phyloP scores from a whole-genome alignment of 164 flowering plant genomes.

The Vitis riparia region DNA sequence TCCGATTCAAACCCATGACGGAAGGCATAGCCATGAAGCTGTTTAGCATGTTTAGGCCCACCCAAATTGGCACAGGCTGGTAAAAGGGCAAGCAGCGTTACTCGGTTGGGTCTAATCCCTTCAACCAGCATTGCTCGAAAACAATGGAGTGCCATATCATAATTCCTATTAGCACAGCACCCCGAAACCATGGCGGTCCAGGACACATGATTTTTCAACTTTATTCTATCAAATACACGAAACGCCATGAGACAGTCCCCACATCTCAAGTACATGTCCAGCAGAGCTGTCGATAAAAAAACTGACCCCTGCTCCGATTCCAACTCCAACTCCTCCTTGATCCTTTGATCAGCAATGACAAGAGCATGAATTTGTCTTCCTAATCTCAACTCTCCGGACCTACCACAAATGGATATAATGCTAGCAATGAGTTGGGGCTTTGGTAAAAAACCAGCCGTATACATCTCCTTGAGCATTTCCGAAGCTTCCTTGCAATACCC shows the following conservation, averaged over 20 bases:
- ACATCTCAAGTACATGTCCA: constrained; percentile 53
- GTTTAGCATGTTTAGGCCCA: constrained; percentile 30
- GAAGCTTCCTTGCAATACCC: constrained; percentile 34
- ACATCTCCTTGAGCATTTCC: constrained; percentile 33
- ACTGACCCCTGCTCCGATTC: constrained; percentile 14
- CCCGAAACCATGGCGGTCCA: constrained; percentile 70
- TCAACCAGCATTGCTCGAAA: constrained; percentile 52
- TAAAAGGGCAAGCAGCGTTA: constrained; percentile 43
- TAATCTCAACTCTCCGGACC: constrained; percentile 18
- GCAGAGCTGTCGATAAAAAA: constrained; percentile 44
- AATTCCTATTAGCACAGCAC: constrained; percentile 28
- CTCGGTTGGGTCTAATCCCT: constrained; percentile 48
- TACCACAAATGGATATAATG: constrained; percentile 35
- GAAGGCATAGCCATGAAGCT: constrained; percentile 56
- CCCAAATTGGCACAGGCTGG: constrained; percentile 44
- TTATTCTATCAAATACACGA: constrained; percentile 39
- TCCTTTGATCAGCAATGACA: constrained; percentile 25
- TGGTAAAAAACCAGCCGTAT: constrained; percentile 26
- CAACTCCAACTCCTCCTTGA: constrained; percentile 3
- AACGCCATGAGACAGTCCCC: constrained; percentile 33
- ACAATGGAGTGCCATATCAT: constrained; percentile 29
- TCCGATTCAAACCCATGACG: constrained; percentile 45
- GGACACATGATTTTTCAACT: constrained; percentile 48
- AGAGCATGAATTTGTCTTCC: constrained; percentile 55
- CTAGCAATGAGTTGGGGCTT: constrained; percentile 52